Percentiles rank a stretch among this genome's conserved stretches.
Evolutionary conservation across 164 flowering plant genomes (phyloP).

Genomic region (Chimonanthus salicifolius): DNA sequence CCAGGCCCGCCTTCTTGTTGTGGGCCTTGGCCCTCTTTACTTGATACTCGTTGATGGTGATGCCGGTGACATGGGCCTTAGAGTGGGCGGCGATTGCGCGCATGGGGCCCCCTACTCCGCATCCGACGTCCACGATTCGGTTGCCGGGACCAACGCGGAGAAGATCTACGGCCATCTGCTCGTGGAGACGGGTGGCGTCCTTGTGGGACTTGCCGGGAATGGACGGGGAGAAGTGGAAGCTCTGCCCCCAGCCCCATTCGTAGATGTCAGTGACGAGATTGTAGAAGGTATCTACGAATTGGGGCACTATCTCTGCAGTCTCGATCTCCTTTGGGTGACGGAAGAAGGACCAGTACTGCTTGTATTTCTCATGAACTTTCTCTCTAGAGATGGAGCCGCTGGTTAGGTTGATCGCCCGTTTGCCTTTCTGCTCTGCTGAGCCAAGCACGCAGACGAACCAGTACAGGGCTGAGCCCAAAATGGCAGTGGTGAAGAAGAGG

Average conservation of each 20-base stretch:
- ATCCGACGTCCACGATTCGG: slow-evolving; percentile 73
- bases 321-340: slow-evolving; percentile 86
- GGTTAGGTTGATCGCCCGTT: slow-evolving; percentile 67
- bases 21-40: slow-evolving; percentile 68
- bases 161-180: slow-evolving; percentile 83
- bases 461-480: slow-evolving; percentile 60
- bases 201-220: slow-evolving; percentile 72
- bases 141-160: slow-evolving; percentile 48
- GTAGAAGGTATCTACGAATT: slow-evolving; percentile 89
- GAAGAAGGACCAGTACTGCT: slow-evolving; percentile 90
- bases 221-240: slow-evolving; percentile 87
- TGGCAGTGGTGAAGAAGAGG: slow-evolving; percentile 56
- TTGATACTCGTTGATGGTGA: slow-evolving; percentile 95
- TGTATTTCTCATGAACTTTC: slow-evolving; percentile 68
- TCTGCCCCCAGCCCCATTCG: slow-evolving; percentile 99
- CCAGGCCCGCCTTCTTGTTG: slow-evolving; percentile 78
- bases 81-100: slow-evolving; percentile 86
- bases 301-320: slow-evolving; percentile 71
- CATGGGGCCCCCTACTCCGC: slow-evolving; percentile 98
- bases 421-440: slow-evolving; percentile 81
- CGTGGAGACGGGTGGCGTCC: slow-evolving; percentile 79
- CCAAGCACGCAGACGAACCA: slow-evolving; percentile 93
- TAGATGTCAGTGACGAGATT: slow-evolving; percentile 93
- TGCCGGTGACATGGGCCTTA: slow-evolving; percentile 64
- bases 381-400: slow-evolving; percentile 87